Base-by-base conservation (phyloP, 2,329 filamentous ascomycete genomes). In the Dactylonectria estremocensis region DNA sequence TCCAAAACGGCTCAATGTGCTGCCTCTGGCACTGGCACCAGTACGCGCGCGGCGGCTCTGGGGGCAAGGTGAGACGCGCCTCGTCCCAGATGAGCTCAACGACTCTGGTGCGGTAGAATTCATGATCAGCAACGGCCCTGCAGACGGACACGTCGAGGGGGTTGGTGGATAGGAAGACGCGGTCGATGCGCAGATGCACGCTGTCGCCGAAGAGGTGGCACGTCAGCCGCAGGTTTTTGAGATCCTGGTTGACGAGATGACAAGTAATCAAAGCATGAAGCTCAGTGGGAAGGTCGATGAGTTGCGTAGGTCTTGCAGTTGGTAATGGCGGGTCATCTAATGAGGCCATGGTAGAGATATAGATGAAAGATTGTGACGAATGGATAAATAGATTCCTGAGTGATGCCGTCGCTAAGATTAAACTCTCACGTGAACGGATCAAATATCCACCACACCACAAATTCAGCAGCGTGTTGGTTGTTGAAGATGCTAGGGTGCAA, bases 41-140 rank as follows among this genome's bases (percentile, higher is more conserved):
- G 20, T 50, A 37, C 5, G 28, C 45, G 3, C 35, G 28, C 24
- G 58, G 49, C 2, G 31, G 37, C 4, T 24, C 10, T 4, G 58
- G 58, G 3, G 58, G 58, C 9, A 16, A 46, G 14, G n/a, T n/a
- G 16, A 61, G 31, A 8, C 18, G 37, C 20, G 58, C 48, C 18
- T 61, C 58, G 18, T 61, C 58, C 58, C 58, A 61, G 13, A 61
- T 46, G 37, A 61, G 48, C 24, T 61, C 58, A 11, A 37, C 37
- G 16, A 61, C 37, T 3, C 49, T 11, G 2, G 18, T 14, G 7
- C 58, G 58, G 20, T 61, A 61, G 24, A 13, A 33, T 8, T 54
- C 49, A n/a, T 61, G 37, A 8, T 54, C 37, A 2, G 58, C 58
- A 28, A 61, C 46, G 0, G 58, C 49, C 24, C 8, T 54, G 24